phyloP scores from a whole-genome alignment of 169 alveolate genomes.

The Plasmodium sp. region DNA sequence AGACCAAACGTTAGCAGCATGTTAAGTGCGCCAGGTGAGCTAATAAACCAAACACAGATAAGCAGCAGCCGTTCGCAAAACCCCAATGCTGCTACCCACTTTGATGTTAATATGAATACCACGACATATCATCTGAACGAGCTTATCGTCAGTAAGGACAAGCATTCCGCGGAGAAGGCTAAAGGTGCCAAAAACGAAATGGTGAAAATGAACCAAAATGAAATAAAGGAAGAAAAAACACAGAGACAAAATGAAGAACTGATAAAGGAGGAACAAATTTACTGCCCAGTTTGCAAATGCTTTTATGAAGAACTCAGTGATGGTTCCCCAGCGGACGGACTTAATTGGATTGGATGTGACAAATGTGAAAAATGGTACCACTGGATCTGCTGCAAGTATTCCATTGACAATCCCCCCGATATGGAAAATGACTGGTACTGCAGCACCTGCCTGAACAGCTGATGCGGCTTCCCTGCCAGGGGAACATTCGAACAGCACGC shows the following conservation, averaged over 20 bases:
- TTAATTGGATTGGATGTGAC: conserved; percentile 88
- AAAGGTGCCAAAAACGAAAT: background rate
- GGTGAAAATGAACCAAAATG: conserved; percentile 48
- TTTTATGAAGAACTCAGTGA: conserved; percentile 83
- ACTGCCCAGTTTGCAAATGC: conserved; percentile 84
- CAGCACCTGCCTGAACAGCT: conserved; percentile 37
- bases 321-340: conserved; percentile 87
- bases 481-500: background rate
- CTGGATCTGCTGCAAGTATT: conserved; percentile 79
- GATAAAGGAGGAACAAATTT: conserved; percentile 78
- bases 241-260: conserved; percentile 75
- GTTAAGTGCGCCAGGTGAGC: background rate
- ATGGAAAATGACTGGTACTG: conserved; percentile 73
- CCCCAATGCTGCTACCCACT: background rate
- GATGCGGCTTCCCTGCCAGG: background rate
- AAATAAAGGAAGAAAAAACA: conserved; percentile 79
- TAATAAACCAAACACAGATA: background rate
- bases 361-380: conserved; percentile 87
- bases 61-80: background rate
- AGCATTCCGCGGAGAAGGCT: background rate
- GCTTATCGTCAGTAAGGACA: background rate
- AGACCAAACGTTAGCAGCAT: background rate
- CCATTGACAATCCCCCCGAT: conserved; percentile 72
- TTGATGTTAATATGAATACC: background rate
- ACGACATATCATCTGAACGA: background rate